Conservation (phyloP, 352 stramenopile genomes). For the Phytophthora citricola region DNA sequence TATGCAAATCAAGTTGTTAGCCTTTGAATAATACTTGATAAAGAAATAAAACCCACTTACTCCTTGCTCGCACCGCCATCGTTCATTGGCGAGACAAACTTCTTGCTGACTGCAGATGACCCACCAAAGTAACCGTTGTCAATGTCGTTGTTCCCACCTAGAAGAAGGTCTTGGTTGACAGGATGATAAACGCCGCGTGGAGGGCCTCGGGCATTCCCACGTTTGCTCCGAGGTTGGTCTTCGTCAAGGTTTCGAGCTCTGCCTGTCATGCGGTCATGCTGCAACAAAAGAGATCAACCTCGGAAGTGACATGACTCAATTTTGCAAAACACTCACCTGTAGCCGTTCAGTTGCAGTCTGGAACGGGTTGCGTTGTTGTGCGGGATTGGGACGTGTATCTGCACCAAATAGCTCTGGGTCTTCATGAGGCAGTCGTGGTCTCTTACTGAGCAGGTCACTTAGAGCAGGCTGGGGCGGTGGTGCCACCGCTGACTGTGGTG, state of each 20-base stretch:
- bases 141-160: conserved; percentile 43
- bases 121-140: conserved; percentile 35
- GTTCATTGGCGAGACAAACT: conserved; percentile 76
- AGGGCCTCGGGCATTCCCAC: conserved; percentile 38
- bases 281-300: not conserved
- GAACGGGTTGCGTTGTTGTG: conserved; percentile 60
- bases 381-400: conserved; percentile 14
- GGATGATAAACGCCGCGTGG: conserved; percentile 68
- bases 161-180: conserved; percentile 75
- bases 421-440: conserved; percentile 27
- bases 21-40: not conserved
- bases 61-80: conserved; percentile 24
- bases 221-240: conserved; percentile 31
- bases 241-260: conserved; percentile 46
- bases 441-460: conserved; percentile 52
- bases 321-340: conserved; percentile 36
- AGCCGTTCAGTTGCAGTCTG: conserved; percentile 75
- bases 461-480: conserved; percentile 29
- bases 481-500: not conserved
- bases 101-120: conserved; percentile 62
- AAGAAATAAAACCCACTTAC: conserved; percentile 5
- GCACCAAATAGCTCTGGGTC: conserved; percentile 30
- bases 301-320: not conserved
- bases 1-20: not conserved
- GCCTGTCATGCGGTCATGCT: conserved; percentile 58